Base-by-base conservation (phyloP, 495 filamentous ascomycete genomes). In the Daldinia vernicosa region DNA sequence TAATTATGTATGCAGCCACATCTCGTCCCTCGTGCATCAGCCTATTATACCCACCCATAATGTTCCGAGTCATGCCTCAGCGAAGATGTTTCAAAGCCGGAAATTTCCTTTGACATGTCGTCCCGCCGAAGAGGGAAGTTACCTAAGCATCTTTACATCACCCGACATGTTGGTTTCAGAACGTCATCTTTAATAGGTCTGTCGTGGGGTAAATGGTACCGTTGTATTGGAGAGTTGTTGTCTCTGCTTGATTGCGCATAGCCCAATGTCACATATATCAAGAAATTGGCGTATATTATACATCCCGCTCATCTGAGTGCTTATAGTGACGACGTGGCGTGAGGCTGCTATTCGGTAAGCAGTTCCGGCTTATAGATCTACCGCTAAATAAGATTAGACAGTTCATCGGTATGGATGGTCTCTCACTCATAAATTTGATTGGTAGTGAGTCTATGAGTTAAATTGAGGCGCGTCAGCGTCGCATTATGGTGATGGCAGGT, bases 121-220 rank as follows among this genome's bases (percentile, higher is more conserved):
- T 57, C 15, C 26, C 32, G 17, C 54, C 45, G 17, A 27, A n/a
- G 50, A 57, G 24, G 40, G 30, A 58, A 53, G 32, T 39, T 11
- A 67, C 28, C 35, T 22, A 51, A 40, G 70, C 22, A 50, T 35
- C 22, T 56, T 72, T 60, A 68, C 64, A 72, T 72, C 64, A 68
- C 26, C 37, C 32, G 35, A 52, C 43, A 28, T 66, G 19, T 51
- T 27, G 12, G 30, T 30, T 39, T 45, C 35, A 45, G 24, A 19
- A 17, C 26, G 24, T 51, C 19, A 17, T n/a, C 40, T 33, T 15
- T 62, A 30, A 40, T 53, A 30, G 45, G 53, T 33, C 12, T 53
- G 7, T 37, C 53, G 27, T 35, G 17, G 59, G 30, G 12, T 28
- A 27, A 28, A 60, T 60, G 60, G 15, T 54, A 64, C 45, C 59